Evolutionary conservation across 2,329 filamentous ascomycete genomes (phyloP), one percentile per base, ranked within the genome.

Genomic region (Fusarium duplospermum): DNA sequence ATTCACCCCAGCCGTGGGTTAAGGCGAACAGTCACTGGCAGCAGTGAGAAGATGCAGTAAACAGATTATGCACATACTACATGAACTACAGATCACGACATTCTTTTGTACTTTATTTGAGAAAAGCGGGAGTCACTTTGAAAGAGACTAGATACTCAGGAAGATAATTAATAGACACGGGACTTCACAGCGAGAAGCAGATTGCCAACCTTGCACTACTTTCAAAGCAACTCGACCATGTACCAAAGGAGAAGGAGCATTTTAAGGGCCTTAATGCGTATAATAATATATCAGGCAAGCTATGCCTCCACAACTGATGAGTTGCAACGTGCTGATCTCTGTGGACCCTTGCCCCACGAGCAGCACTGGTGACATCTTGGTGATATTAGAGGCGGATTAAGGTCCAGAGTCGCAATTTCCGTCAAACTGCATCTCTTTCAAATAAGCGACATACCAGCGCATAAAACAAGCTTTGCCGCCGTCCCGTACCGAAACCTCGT

Each of bases 1-100:
- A 58, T 11, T 70, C 72, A 1, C 69, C 72, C 0, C 29, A 40
- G 1, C n/a, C 14, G 7, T 63, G 72, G 62, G 70, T 47, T 2
- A 59, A 38, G 22, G 35, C 33, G 16, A 38, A 35, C 14, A 35
- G 31, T 13, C 31, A 36, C 33, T 38, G 31, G 33, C 20, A 40
- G 16, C 22, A 16, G 24, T 27, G 56, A 58, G 33, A 13, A n/a
- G 33, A 40, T 58, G 56, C 33, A 58, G 56, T 18, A 38, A 58
- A 58, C 24, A 31, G 27, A 33, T 33, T 35, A 38, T 38, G 56
- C 33, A 38, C 22, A 38, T 14, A 18, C 4, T 9, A 58, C 33
- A 58, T 40, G 33, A 58, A 11, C 24, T 58, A 38, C 24, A 58
- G 22, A 58, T 40, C 20, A 58, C 20, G 35, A 38, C 22, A 38